Base-by-base conservation (phyloP, 805 yeast genomes). In the Kodamaea nitidulidarum region DNA sequence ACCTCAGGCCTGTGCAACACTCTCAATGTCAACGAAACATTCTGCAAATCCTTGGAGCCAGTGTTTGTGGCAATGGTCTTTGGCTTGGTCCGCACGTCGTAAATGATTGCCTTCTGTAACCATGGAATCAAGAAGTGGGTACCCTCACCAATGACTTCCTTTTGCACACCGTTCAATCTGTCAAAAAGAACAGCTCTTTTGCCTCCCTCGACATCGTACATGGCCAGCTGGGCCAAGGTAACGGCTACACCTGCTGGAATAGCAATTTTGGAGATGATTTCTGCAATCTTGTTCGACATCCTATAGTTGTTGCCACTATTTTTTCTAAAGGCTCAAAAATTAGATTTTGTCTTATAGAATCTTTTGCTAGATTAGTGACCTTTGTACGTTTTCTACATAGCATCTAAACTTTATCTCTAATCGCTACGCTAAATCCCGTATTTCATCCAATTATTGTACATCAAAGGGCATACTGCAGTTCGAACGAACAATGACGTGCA, bases 181-280 rank as follows among this genome's bases (percentile, higher is more conserved):
- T 93, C 98, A 58, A 93, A 93, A 47, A 93, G 84, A 39, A 93
- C 95, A 16, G 97, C 98, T 60, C 98, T 75, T 42, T 86, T 78
- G 40, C 98, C 98, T 44, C 98, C 98, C 57, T 84, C 81, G 27
- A 93, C 98, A 57, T 93, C 98, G 60, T 88, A 93, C 66, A 93
- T 70, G 20, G 97, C 81, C 52, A 84, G 78, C 57, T 88, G 91
- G 7, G 82, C 84, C 8, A 84, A 80, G 26, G 87, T 71, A 37
- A 81, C 59, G 15, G 84, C 81, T 10, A 81, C 56, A 54, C 90
- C 90, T 3, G 75, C 73, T 7, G 93, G 93, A 25, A 83, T 60
- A 3, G 91, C 91, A 42, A 85, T 60, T 51, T 55, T 60, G 22
- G 70, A 60, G 30, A 68, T 44, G 26, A 61, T 36, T 26, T 66